Evolutionary conservation across 2,329 filamentous ascomycete genomes (phyloP).

Genomic region (Aureobasidium vineae): DNA sequence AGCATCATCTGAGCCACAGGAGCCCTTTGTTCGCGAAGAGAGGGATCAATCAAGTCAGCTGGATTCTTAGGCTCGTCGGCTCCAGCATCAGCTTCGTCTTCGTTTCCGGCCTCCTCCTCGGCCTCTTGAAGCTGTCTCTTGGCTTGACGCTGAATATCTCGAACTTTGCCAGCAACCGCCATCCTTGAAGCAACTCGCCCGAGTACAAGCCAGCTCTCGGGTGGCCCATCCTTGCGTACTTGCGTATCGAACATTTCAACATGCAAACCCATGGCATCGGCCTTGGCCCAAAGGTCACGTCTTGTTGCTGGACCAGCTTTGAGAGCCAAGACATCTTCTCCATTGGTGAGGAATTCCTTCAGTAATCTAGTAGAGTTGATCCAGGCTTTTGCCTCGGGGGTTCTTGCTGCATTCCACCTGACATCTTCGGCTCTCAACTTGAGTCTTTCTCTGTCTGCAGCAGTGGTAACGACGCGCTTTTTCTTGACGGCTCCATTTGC

Average conservation of each 20-base stretch:
- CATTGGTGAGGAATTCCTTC: neutral
- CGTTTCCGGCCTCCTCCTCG: conserved; percentile 1
- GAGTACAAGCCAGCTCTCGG: neutral
- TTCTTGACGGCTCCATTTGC: neutral
- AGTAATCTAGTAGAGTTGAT: conserved; percentile 14
- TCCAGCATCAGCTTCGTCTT: conserved; percentile 8
- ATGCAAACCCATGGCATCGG: conserved; percentile 7
- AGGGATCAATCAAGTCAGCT: conserved; percentile 4
- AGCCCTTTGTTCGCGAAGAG: conserved; percentile 7
- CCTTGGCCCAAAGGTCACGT: conserved; percentile 10
- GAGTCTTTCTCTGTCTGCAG: conserved; percentile 14
- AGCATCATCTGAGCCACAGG: conserved; percentile 20
- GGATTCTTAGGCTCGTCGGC: neutral
- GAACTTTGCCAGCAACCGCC: neutral
- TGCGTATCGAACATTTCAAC: conserved; percentile 15
- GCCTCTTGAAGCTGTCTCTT: conserved; percentile 1
- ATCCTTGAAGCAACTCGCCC: conserved; percentile 5
- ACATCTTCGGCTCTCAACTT: conserved; percentile 3
- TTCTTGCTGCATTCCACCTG: conserved; percentile 15
- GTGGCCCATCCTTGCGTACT: neutral
- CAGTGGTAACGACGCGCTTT: conserved; percentile 20
- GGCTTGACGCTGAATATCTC: conserved; percentile 14
- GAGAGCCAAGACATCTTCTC: conserved; percentile 13
- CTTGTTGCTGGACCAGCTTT: neutral
- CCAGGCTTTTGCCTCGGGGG: conserved; percentile 20